A percentile compares a stretch with the other conserved stretches of the same genome.
phyloP scores from a whole-genome alignment of 345 rosid species.

The Limnanthes douglasii region DNA sequence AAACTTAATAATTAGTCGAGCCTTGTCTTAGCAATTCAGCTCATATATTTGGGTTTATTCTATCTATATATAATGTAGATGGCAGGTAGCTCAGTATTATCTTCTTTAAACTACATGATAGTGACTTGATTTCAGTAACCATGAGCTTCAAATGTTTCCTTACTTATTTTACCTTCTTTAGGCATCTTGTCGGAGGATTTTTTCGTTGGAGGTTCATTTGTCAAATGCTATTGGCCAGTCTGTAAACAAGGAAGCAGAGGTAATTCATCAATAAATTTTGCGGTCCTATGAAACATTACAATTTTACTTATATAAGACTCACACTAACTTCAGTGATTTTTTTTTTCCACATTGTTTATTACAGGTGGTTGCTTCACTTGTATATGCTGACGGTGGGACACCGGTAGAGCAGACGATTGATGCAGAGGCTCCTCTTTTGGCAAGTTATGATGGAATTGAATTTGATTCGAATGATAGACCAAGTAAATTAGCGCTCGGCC shows the following conservation, averaged over 20 bases:
- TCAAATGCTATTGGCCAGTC: slow-evolving; percentile 43
- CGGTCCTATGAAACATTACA: neutral
- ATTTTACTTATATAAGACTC: neutral
- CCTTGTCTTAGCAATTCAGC: too few relatives aligned
- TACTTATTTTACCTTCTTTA: slow-evolving; percentile 11
- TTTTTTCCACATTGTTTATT: slow-evolving; percentile 6
- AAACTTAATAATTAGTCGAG: too few relatives aligned
- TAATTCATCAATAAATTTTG: slow-evolving; percentile 12
- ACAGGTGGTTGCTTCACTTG: slow-evolving; percentile 57
- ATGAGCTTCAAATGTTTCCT: slow-evolving; percentile 1
- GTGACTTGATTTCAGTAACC: too few relatives aligned
- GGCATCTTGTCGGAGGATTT: slow-evolving; percentile 61
- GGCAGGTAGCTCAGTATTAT: too few relatives aligned
- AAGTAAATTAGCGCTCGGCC: slow-evolving; percentile 41
- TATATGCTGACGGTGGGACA: slow-evolving; percentile 50
- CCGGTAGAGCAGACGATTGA: slow-evolving; percentile 56
- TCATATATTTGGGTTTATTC: too few relatives aligned
- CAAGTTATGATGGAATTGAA: slow-evolving; percentile 63
- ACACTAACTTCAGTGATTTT: neutral
- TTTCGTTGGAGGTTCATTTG: slow-evolving; percentile 61
- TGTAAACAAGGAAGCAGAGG: slow-evolving; percentile 58
- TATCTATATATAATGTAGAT: too few relatives aligned
- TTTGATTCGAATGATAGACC: slow-evolving; percentile 51
- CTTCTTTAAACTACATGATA: too few relatives aligned
- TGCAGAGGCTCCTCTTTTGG: slow-evolving; percentile 61